Evolutionary conservation across 73 alveolate genomes (phyloP).

Genomic region (Tetrahymena elliotti): DNA sequence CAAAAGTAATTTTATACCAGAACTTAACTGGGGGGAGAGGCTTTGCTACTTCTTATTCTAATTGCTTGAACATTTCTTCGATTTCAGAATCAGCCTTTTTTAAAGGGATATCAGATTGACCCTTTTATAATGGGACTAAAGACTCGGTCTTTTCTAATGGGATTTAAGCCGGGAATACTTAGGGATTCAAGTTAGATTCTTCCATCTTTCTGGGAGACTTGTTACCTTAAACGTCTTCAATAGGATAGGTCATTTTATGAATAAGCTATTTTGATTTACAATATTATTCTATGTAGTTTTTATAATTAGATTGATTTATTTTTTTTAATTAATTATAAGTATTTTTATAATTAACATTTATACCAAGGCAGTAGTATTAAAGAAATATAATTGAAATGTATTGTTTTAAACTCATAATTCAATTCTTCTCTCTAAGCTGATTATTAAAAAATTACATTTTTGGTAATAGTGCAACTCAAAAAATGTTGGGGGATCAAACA

Average conservation of each 20-base stretch:
- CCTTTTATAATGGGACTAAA: no score
- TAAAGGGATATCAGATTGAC: not conserved
- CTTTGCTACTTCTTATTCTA: not conserved
- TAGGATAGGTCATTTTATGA: not conserved
- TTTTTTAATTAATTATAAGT: not conserved
- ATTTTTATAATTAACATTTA: no score
- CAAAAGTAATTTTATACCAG: constrained; percentile 7
- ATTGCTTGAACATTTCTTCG: not conserved
- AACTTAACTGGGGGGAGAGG: not conserved
- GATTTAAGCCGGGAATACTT: not conserved
- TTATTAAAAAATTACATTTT: not conserved
- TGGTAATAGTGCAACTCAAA: not conserved
- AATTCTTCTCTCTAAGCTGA: not conserved
- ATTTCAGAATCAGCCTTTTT: not conserved
- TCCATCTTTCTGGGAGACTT: not conserved
- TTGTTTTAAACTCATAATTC: not conserved
- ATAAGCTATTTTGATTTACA: not conserved
- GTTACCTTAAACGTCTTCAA: not conserved
- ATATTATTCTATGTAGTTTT: not conserved
- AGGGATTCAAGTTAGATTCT: not conserved
- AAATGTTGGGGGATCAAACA: not conserved
- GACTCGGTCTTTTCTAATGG: not conserved
- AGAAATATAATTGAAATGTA: not conserved
- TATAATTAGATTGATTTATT: not conserved
- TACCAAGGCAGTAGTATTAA: not conserved